Evolutionary conservation across 495 filamentous ascomycete species (phyloP).

Genomic region (Daldinia vernicosa): DNA sequence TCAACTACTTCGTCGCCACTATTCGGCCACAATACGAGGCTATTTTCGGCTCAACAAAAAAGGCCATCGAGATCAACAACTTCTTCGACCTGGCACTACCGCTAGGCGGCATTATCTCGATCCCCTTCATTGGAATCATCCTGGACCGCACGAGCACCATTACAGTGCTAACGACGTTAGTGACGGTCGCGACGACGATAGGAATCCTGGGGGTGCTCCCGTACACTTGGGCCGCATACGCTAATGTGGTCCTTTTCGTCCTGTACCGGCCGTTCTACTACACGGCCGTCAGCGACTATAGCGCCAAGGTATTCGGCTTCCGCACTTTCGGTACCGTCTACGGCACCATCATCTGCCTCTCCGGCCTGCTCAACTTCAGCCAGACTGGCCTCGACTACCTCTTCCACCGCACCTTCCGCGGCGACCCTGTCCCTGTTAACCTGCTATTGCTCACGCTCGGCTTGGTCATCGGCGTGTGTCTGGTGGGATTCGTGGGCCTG

Average conservation of each 20-base stretch:
- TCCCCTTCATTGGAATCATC: constrained; percentile 87
- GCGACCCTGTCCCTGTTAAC: constrained; percentile 84
- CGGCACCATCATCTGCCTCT: constrained; percentile 89
- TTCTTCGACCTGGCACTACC: constrained; percentile 92
- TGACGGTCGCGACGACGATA: constrained; percentile 75
- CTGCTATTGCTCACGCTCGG: constrained; percentile 68
- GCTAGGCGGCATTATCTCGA: constrained; percentile 80
- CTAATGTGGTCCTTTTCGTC: constrained; percentile 82
- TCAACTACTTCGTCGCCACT: constrained; percentile 97
- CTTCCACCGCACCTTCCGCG: constrained; percentile 74
- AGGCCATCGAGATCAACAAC: constrained; percentile 76
- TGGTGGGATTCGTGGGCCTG: constrained; percentile 68
- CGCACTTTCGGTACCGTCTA: constrained; percentile 95
- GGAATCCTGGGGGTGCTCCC: constrained; percentile 82
- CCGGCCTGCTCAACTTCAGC: constrained; percentile 86
- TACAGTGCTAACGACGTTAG: constrained; percentile 77
- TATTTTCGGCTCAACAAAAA: constrained; percentile 67
- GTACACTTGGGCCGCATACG: constrained; percentile 73
- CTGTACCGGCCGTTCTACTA: constrained; percentile 80
- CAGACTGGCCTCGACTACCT: constrained; percentile 84
- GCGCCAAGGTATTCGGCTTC: constrained; percentile 96
- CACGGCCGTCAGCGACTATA: constrained; percentile 82
- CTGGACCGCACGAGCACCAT: constrained; percentile 81
- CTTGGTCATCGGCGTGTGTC: constrained; percentile 63
- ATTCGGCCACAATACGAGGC: constrained; percentile 85